Evolutionary conservation across 495 filamentous ascomycete genomes (phyloP).

Genomic region (Monascus purpureus): DNA sequence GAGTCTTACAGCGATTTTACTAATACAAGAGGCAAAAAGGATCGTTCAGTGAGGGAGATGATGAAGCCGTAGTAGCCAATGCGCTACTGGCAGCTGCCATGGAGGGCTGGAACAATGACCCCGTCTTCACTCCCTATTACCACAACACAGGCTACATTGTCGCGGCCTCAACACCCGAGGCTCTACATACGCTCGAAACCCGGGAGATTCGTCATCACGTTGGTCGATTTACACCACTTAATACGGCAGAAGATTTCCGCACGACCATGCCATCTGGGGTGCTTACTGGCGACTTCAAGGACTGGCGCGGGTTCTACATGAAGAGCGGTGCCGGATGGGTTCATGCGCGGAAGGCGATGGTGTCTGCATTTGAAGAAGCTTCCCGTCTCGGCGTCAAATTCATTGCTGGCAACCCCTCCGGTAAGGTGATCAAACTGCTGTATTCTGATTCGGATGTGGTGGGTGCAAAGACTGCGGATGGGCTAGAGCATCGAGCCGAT

Average conservation of each 20-base stretch:
- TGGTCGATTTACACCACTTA: conserved; percentile 6
- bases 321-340: conserved; percentile 25
- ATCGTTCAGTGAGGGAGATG: conserved; percentile 8
- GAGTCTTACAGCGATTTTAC: neutral
- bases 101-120: conserved; percentile 29
- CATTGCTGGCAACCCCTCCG: conserved; percentile 14
- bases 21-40: too few species aligned
- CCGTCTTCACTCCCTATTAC: conserved; percentile 30
- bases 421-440: conserved; percentile 15
- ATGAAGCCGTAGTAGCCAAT: conserved; percentile 16
- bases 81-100: conserved; percentile 16
- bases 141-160: conserved; percentile 21
- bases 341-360: conserved; percentile 19
- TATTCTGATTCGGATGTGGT: conserved; percentile 11
- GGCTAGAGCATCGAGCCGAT: conserved; percentile 12
- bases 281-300: conserved; percentile 22
- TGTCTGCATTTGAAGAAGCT: conserved; percentile 17
- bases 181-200: conserved; percentile 11
- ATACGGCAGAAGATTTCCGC: conserved; percentile 16
- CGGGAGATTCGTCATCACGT: conserved; percentile 6
- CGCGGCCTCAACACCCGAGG: conserved; percentile 6
- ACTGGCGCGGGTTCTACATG: conserved; percentile 26
- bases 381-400: conserved; percentile 23
- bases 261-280: conserved; percentile 25
- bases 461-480: conserved; percentile 15